These are phyloP conservation scores for Craterostigma plantagineum DNA, from an alignment of 257 asterid species.

Conservation along the genomic window DNA sequence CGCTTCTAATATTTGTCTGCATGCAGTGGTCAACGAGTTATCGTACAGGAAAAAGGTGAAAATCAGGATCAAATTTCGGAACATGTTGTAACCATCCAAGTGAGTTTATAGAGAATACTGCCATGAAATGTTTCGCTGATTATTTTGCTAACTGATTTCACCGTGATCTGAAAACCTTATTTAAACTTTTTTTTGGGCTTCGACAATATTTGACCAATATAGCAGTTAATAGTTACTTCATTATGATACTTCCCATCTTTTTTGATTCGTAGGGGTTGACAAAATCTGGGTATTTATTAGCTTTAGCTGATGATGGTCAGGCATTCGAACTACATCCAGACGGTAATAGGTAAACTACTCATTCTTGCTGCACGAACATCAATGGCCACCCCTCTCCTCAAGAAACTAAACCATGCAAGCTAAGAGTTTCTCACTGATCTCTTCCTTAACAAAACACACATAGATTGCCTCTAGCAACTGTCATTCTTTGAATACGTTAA, in stretches of 20 bases:
- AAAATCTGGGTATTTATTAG: conserved; percentile 55
- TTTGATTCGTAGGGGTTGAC: conserved; percentile 52
- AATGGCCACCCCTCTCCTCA: no score
- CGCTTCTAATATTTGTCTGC: conserved; percentile 10
- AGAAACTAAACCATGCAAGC: no score
- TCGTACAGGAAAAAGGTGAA: conserved; percentile 45
- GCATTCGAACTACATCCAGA: conserved; percentile 92
- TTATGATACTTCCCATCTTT: conserved; percentile 7
- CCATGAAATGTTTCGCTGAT: conserved; percentile 4
- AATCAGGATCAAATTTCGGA: conserved; percentile 36
- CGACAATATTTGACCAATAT: not conserved
- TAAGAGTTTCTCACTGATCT: no score
- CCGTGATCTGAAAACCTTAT: not conserved
- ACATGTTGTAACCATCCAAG: conserved; percentile 65
- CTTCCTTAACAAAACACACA: no score
- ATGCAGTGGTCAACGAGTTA: conserved; percentile 79
- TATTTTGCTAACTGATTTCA: no score
- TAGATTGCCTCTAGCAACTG: no score
- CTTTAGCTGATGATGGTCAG: conserved; percentile 57
- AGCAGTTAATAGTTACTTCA: not conserved
- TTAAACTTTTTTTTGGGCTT: not conserved
- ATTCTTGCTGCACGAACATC: no score
- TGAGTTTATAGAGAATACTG: conserved; percentile 9
- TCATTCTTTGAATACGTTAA: no score
- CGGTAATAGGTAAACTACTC: no score